Conservation (phyloP, 495 filamentous ascomycete genomes). For the Acidomyces sp. region DNA sequence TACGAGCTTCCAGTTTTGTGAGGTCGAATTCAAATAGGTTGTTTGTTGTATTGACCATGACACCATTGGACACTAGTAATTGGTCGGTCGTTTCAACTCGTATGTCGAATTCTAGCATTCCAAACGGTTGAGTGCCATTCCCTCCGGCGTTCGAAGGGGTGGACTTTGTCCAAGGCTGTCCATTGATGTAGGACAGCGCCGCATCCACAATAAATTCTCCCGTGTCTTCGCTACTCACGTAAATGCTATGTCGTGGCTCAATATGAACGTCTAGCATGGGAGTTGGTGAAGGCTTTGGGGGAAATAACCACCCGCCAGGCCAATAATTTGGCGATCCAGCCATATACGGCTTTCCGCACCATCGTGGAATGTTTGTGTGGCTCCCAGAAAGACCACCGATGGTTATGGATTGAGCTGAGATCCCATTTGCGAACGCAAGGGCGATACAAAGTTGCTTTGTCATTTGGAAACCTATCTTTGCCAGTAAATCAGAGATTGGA, state of each 20-base stretch:
- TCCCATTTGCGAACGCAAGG: too few species aligned
- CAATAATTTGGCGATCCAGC: slow-evolving; percentile 30
- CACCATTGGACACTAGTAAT: slow-evolving; percentile 11
- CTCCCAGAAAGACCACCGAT: slow-evolving; percentile 6
- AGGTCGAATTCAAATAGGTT: slow-evolving; percentile 37
- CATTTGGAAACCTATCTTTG: too few species aligned
- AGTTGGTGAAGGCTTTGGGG: slow-evolving; percentile 32
- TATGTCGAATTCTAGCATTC: slow-evolving; percentile 6
- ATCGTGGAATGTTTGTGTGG: slow-evolving; percentile 9
- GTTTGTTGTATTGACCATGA: slow-evolving; percentile 36
- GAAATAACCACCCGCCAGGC: slow-evolving; percentile 44
- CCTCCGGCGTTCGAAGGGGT: slow-evolving; percentile 7
- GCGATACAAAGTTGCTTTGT: too few species aligned
- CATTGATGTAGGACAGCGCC: slow-evolving; percentile 38
- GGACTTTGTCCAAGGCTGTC: slow-evolving; percentile 30
- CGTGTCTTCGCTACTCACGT: slow-evolving; percentile 39
- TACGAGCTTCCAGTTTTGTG: slow-evolving; percentile 31
- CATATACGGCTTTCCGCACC: slow-evolving; percentile 11
- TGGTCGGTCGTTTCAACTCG: slow-evolving; percentile 5
- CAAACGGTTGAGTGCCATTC: neutral
- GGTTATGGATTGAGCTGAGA: too few species aligned
- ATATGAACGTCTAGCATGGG: slow-evolving; percentile 44
- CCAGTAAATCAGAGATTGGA: too few species aligned
- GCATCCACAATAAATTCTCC: slow-evolving; percentile 51
- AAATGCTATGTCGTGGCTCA: slow-evolving; percentile 47